Base-by-base conservation (phyloP, 352 stramenopile species). In the Globisporangium lucens region DNA sequence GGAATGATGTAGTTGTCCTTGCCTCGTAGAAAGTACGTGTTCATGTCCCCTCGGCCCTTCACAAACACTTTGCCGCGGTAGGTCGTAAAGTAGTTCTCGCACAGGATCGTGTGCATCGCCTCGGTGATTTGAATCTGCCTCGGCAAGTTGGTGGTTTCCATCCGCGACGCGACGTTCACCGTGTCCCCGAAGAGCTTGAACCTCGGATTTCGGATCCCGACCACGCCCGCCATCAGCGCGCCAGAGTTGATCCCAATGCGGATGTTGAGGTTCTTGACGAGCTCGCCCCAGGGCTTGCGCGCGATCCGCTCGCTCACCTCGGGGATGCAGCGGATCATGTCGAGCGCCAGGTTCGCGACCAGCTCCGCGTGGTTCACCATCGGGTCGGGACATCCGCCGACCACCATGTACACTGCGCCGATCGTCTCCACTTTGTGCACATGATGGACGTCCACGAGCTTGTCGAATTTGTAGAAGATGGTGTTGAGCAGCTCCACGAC, bases 371-470 rank as follows among this genome's bases (percentile, higher is more conserved):
- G 89, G 41, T 91, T 90, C 15, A 33, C 52, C 8, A 82, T 87
- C 41, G 78, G 75, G 35, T 93, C 78, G 6, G 90, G 89, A 46
- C 86, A 96, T 0, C 90, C 89, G 13, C 84, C 83, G 1, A 93
- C 86, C 13, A 94, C 90, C 88, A 97, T 95, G 73, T 97, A 97
- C 0, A 95, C 89, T 8, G 90, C 84, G 22, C 87, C 90, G n/a
- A 97, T 92, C 13, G 90, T 97, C 66, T 97, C 89, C 4, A 97
- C 87, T 69, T 97, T 97, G 75, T 97, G 89, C 8, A 97, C 88
- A n/a, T 85, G 75, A 62, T 95, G 87, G 6, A 93, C 80, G 38
- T 96, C 87, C 24, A 94, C 81, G 15, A 96, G 77, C 58, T 93
- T 87, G 74, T 96, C 90, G 49, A 97, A 96, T 68, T 94, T 90